Base-by-base conservation (phyloP, 1,284 basidiomycete species). In the Coriolopsis trogii region DNA sequence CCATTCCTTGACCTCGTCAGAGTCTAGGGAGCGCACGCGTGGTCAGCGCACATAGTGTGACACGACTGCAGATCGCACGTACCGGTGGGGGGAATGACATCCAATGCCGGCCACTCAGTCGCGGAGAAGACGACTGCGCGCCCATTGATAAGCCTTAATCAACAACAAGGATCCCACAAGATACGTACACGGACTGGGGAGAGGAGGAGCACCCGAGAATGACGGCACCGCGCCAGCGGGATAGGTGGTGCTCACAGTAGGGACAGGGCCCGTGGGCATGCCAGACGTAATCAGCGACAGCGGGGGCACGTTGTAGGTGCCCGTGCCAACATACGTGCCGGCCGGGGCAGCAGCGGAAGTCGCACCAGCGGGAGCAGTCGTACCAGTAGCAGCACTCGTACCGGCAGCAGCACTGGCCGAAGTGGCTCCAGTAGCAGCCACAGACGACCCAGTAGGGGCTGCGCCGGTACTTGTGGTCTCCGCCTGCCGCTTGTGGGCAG, bases 1-100 rank as follows among this genome's bases (percentile, higher is more conserved):
- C 92, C 93, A 94, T 56, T 76, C 62, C 52, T 79, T 63, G 15
- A 93, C 89, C 58, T 91, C 77, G 2, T 74, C 56, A n/a, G 82
- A 81, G 59, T 73, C 85, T 85, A 46, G 13, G 41, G 12, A 6
- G 23, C 1, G 23, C 41, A n/a, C 31, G 34, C 6, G 23, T 12
- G 13, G n/a, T 13, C 13, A 26, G 8, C 16, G 10, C 15, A 12
- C 12, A 46, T 41, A 29, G 9, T 37, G 33, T 33, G 37, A 41
- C 40, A 30, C 36, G 7, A 18, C 29, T 7, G 15, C 43, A 23
- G n/a, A n/a, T n/a, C n/a, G 30, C 26, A 20, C 12, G 68, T 60
- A 85, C 84, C 72, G 8, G 82, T 81, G n/a, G 82, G 78, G 7
- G 91, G 87, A 12, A 84, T 67, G 20, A 75, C 72, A 64, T 94